A percentile compares a stretch with the other conserved stretches of the same genome.
Conservation (phyloP, 768 basidiomycete genomes). For the Russula dissimulans region DNA sequence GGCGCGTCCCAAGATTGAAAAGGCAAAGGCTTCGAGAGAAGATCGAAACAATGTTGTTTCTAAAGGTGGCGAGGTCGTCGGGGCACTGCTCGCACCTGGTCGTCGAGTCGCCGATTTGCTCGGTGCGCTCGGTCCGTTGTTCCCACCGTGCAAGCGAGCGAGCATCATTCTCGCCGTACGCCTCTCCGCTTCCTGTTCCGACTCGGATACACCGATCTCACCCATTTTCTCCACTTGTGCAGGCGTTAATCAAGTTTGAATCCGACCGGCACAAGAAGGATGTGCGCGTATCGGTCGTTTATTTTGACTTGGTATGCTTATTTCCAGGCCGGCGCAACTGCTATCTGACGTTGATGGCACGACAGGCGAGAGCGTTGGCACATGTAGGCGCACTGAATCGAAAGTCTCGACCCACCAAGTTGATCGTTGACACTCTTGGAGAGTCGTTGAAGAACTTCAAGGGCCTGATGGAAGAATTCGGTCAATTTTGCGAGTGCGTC, state of each 20-base stretch:
- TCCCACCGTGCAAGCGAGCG: conserved; percentile 8
- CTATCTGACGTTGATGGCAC: not conserved
- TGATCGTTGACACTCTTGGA: not conserved
- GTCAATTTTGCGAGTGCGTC: conserved; percentile 7
- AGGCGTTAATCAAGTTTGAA: conserved; percentile 3
- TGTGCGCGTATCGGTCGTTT: conserved; percentile 6
- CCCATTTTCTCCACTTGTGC: not conserved
- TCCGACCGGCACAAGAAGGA: not conserved
- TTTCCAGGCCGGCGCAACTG: not conserved
- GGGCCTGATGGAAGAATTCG: not conserved
- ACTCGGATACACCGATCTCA: not conserved
- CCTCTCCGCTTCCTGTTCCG: not conserved
- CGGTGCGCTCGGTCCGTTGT: not conserved
- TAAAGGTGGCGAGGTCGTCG: conserved; percentile 2
- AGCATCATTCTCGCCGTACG: conserved; percentile 3
- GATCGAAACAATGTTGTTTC: not conserved
- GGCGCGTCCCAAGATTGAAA: not conserved
- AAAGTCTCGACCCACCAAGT: not conserved
- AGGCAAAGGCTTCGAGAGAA: not conserved
- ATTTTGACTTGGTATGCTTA: conserved; percentile 5
- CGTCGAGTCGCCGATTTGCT: conserved; percentile 4
- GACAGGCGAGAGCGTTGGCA: conserved; percentile 2
- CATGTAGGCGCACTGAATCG: conserved; percentile 1
- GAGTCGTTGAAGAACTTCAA: not conserved
- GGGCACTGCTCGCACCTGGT: conserved; percentile 3